A percentile compares a stretch with the other conserved stretches of the same genome.
phyloP scores from a whole-genome alignment of 495 filamentous ascomycete species.

The Hypoxylon intermedium region DNA sequence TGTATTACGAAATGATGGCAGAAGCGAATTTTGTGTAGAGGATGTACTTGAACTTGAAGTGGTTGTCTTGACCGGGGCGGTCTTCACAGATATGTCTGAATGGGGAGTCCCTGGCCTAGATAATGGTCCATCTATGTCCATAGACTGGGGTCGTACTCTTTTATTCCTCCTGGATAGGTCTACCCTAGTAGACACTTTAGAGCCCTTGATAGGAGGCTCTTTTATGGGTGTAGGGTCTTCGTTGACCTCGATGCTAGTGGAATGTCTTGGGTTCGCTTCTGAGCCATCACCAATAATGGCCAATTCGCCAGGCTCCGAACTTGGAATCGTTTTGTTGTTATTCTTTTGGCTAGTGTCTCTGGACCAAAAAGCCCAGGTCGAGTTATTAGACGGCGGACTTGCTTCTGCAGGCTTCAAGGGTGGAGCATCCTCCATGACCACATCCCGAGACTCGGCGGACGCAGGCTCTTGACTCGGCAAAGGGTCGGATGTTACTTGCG shows the following conservation, averaged over 20 bases:
- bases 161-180: conserved; percentile 53
- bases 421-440: conserved; percentile 50
- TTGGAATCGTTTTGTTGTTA: conserved; percentile 36
- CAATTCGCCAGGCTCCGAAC: conserved; percentile 67
- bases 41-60: conserved; percentile 45
- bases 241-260: conserved; percentile 61
- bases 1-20: conserved; percentile 72
- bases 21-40: conserved; percentile 65
- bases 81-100: conserved; percentile 41
- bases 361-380: conserved; percentile 89
- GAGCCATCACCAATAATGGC: conserved; percentile 72
- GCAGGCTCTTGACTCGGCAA: conserved; percentile 24
- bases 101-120: conserved; percentile 47
- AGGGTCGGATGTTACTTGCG: conserved; percentile 32
- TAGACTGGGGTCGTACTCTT: conserved; percentile 55
- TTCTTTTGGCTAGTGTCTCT: conserved; percentile 61
- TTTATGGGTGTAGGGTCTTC: conserved; percentile 48
- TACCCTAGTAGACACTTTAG: conserved; percentile 36
- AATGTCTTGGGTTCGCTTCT: conserved; percentile 65
- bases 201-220: conserved; percentile 42
- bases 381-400: conserved; percentile 52
- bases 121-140: conserved; percentile 53
- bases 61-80: conserved; percentile 24
- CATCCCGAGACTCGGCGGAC: conserved; percentile 43
- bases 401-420: conserved; percentile 25